Percentiles rank a stretch among this genome's conserved stretches.
phyloP scores from a whole-genome alignment of 192 early-diverging fungal species.

The Mycoemilia scoparia region DNA sequence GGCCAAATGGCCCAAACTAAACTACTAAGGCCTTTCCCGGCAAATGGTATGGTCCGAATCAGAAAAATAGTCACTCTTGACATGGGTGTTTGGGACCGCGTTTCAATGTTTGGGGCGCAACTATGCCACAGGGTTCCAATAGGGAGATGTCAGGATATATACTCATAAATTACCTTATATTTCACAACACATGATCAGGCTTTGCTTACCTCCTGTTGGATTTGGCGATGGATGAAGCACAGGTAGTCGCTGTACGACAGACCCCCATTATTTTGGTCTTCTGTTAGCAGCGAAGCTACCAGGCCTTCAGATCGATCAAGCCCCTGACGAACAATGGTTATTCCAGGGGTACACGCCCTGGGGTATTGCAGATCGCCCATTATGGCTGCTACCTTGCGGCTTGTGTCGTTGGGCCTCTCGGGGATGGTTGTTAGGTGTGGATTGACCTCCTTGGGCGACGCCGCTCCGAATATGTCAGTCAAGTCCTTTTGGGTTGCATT shows the following conservation, averaged over 20 bases:
- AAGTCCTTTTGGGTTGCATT: conserved; percentile 42
- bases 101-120: no score
- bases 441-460: conserved; percentile 52
- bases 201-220: conserved; percentile 52
- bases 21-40: no score
- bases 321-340: conserved; percentile 68
- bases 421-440: conserved; percentile 33
- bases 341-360: conserved; percentile 41
- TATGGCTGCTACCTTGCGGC: conserved; percentile 43
- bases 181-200: no score
- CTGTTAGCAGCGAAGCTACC: conserved; percentile 57
- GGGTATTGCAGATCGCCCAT: conserved; percentile 40
- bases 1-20: no score
- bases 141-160: no score
- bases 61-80: no score
- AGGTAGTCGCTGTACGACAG: conserved; percentile 91
- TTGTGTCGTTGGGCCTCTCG: conserved; percentile 40
- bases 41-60: no score
- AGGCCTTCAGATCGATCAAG: conserved; percentile 65
- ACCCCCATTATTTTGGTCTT: conserved; percentile 76
- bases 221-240: conserved; percentile 70
- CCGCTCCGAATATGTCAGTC: conserved; percentile 62
- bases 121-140: no score
- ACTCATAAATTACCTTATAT: no score
- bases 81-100: no score